Evolutionary conservation across 1,139 yeast species (phyloP).

Genomic region (Suhomyces guaymorum): DNA sequence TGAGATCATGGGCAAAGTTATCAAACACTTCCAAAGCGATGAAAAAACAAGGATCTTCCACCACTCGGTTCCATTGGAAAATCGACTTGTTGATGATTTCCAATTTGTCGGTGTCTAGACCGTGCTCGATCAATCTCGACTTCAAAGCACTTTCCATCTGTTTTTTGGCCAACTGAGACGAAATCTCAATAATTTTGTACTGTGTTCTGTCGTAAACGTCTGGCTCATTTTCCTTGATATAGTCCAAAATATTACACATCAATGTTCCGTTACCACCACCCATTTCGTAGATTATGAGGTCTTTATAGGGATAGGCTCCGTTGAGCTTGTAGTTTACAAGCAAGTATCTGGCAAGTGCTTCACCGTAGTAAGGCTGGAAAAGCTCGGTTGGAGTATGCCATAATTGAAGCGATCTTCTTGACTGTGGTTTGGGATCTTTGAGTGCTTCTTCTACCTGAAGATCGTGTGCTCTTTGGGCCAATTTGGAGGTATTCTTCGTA

Average conservation of each 20-base stretch:
- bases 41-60: slow-evolving; percentile 73
- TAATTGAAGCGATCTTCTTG: slow-evolving; percentile 57
- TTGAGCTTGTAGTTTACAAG: slow-evolving; percentile 68
- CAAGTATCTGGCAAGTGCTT: slow-evolving; percentile 75
- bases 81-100: slow-evolving; percentile 72
- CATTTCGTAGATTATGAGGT: slow-evolving; percentile 76
- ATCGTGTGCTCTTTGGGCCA: slow-evolving; percentile 37
- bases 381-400: slow-evolving; percentile 94
- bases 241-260: slow-evolving; percentile 76
- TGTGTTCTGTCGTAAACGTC: slow-evolving; percentile 68
- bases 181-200: slow-evolving; percentile 77
- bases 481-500: slow-evolving; percentile 15
- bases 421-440: slow-evolving; percentile 13
- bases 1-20: slow-evolving; percentile 79
- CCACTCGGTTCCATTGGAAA: slow-evolving; percentile 67
- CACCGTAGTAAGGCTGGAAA: slow-evolving; percentile 81
- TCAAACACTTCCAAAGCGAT: slow-evolving; percentile 85
- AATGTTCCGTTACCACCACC: slow-evolving; percentile 92
- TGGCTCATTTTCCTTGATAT: slow-evolving; percentile 62
- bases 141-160: slow-evolving; percentile 48
- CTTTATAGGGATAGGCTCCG: slow-evolving; percentile 59
- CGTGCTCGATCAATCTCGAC: slow-evolving; percentile 36
- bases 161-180: slow-evolving; percentile 64
- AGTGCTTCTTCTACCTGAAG: slow-evolving; percentile 32
- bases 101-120: slow-evolving; percentile 51